Percentiles rank a stretch among this genome's conserved stretches.
Evolutionary conservation across 2,329 filamentous ascomycete genomes (phyloP).

Genomic region (Dactylellina parvicollis): DNA sequence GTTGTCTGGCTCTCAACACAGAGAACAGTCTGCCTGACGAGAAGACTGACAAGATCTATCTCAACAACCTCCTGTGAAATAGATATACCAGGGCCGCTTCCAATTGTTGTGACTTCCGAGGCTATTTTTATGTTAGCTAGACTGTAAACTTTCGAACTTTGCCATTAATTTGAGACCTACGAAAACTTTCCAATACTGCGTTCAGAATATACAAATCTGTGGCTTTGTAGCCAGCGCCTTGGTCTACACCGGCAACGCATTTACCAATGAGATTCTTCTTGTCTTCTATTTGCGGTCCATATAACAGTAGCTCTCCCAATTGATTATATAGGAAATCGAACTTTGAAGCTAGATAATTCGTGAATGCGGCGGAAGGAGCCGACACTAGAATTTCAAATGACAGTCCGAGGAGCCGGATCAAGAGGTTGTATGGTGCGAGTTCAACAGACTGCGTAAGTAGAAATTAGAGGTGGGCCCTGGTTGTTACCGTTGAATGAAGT

Average conservation of each 20-base stretch:
- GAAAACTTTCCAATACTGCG: conserved; percentile 47
- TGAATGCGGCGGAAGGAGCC: conserved; percentile 31
- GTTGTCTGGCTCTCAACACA: conserved; percentile 45
- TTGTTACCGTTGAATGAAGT: neutral
- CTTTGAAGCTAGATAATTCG: conserved; percentile 41
- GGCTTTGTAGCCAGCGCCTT: conserved; percentile 32
- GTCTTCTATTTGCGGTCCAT: conserved; percentile 43
- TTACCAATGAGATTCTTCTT: conserved; percentile 46
- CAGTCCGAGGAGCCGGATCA: conserved; percentile 26
- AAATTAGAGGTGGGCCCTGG: conserved; percentile 52
- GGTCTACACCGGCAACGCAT: conserved; percentile 31
- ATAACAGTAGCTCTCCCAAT: conserved; percentile 35
- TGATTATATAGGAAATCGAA: conserved; percentile 47
- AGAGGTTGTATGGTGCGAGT: conserved; percentile 40
- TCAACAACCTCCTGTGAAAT: conserved; percentile 42
- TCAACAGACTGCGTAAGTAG: conserved; percentile 37
- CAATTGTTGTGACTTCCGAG: neutral
- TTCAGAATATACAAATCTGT: conserved; percentile 50
- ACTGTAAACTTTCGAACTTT: neutral
- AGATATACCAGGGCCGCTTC: conserved; percentile 10
- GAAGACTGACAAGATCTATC: conserved; percentile 45
- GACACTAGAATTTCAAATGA: conserved; percentile 46
- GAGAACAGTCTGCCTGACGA: conserved; percentile 37
- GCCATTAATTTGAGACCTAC: conserved; percentile 4
- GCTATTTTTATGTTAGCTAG: conserved; percentile 4